Conservation (phyloP, 352 stramenopile species). For the Phytophthora pseudosyringae region DNA sequence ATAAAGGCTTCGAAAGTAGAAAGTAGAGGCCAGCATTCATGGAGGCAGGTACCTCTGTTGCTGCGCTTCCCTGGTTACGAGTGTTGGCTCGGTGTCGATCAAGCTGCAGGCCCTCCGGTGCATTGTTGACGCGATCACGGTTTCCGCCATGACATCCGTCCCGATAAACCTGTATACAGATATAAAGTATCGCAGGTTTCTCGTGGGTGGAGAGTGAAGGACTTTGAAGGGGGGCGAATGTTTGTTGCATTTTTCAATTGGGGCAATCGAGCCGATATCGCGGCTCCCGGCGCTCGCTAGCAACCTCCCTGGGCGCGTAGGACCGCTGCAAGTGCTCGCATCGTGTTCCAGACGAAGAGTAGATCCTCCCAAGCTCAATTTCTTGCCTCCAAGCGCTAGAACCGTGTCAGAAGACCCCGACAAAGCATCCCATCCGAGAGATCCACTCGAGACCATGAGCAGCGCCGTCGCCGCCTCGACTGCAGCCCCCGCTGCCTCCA, state of each 20-base stretch:
- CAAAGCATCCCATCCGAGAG: not conserved
- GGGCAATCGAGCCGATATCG: not conserved
- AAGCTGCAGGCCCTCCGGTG: too few species aligned
- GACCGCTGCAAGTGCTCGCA: not conserved
- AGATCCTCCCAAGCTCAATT: not conserved
- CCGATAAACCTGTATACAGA: not conserved
- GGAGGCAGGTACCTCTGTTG: too few species aligned
- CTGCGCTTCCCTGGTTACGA: too few species aligned
- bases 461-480: slow-evolving; percentile 13
- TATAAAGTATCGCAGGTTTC: slow-evolving; percentile 21
- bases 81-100: too few species aligned
- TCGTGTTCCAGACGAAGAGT: slow-evolving; percentile 9
- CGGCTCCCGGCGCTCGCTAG: slow-evolving; percentile 2
- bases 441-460: slow-evolving; percentile 26
- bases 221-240: slow-evolving; percentile 40
- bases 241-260: slow-evolving; percentile 31
- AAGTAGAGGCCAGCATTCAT: not conserved
- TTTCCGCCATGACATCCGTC: slow-evolving; percentile 13
- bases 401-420: not conserved
- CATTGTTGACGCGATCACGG: slow-evolving; percentile 19
- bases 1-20: not conserved
- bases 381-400: not conserved
- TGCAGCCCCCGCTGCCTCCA: not conserved
- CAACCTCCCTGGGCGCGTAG: not conserved
- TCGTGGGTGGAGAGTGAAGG: slow-evolving; percentile 45